Base-by-base conservation (phyloP, 257 asterid genomes). In the Capsicum baccatum region DNA sequence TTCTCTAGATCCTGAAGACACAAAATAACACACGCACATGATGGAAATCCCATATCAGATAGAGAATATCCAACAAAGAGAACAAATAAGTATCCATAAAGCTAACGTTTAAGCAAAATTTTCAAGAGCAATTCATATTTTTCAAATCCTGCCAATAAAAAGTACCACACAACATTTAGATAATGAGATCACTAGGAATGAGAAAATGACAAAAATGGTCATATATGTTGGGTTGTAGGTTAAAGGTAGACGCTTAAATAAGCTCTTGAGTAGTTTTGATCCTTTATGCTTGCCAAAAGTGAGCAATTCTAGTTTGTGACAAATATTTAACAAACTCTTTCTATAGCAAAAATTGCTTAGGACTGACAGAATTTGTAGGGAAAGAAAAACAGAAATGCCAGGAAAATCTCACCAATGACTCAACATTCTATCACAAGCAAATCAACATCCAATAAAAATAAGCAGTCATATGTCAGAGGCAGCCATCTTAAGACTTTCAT, bases 1-100 rank as follows among this genome's bases (percentile, higher is more conserved):
- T 85, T 91, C 91, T 86, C 88, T 90, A 59, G 92, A 89, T 55
- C 92, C 92, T 91, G 69, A 52, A 63, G 60, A 54, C 66, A 21
- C 47, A 64, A 84, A 17, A 21, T 42, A 82, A 54, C 59, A 21
- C 48, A 13, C 33, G 6, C 48, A 44, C 48, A 44, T 44, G 67
- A 60, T 19, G 35, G 67, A 3, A 60, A 60, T 62, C 69, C 6
- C 62, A 57, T 57, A 21, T 62, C 37, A 62, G 69, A 19, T 21
- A 62, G 9, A 9, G 39, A 21, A 62, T 62, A 62, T 9, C 44
- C 44, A 39, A 39, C 44, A 21, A 37, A 9, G 69, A 19, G 13
- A 60, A 62, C 4, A 12, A 19, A 62, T 9, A 19, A 62, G 39
- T 39, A 62, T 62, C 10, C 37, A 13, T 19, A 62, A n/a, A 21